Base-by-base conservation (phyloP, 345 rosid genomes). In the Crucihimalaya himalaica region DNA sequence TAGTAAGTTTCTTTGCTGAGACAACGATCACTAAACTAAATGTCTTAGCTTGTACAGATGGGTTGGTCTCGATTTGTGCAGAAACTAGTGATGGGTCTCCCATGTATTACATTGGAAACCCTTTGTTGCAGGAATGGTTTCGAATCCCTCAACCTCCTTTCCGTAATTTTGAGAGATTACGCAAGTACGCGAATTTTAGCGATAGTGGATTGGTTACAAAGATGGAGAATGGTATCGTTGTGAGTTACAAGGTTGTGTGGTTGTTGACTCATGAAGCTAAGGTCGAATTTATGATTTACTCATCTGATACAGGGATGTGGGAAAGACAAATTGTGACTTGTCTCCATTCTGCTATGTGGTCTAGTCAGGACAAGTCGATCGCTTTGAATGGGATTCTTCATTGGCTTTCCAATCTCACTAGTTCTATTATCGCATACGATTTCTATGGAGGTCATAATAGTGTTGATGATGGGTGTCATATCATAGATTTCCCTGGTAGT, bases 211-310 rank as follows among this genome's bases (percentile, higher is more conserved):
- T 74, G 18, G 78, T 74, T 5, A 74, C 78, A 9, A 18, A 56
- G 59, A 57, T 66, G 6, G 0, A 57, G 43, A 66, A 8, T 1
- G 59, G 72, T 6, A 1, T 66, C 7, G 50, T 66, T 2, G 37
- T 54, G 39, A 58, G 72, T 46, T 74, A 74, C 58, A 74, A 74
- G 52, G 14, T 66, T 37, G 78, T 74, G 8, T 65, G 72, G 72
- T 37, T 48, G 59, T 0, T 57, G 14, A 37, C 3, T 16, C 23
- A 12, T 54, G 11, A 0, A 0, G 40, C 4, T 56, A 21, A 25
- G 7, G 31, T 66, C 14, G 28, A 14, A 1, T 66, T 66, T 15
- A 8, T 48, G 53, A 10, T 74, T 12, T 74, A 58, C 27, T 58
- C 67, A 0, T 74, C 72, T 48, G 78, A 66, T 4, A 27, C 78